A percentile compares a stretch with the other conserved stretches of the same genome.
These are phyloP conservation scores for Epichloe coenophiala DNA, from an alignment of 2,329 filamentous ascomycete genomes.

Conservation along the genomic window DNA sequence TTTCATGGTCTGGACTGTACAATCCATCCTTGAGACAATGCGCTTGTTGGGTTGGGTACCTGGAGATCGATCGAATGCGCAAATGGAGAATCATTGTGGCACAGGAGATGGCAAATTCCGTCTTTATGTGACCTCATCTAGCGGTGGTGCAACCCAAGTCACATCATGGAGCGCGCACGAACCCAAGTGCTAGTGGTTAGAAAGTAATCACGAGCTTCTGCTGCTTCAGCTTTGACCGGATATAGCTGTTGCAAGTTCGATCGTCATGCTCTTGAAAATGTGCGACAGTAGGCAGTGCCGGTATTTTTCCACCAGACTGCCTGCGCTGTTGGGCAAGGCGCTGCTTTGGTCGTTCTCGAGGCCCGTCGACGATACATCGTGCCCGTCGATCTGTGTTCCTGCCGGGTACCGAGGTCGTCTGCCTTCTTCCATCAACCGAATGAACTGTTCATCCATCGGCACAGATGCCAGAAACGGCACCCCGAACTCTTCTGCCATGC, in stretches of 20 bases:
- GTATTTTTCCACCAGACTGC: slow-evolving; percentile 56
- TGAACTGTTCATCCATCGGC: slow-evolving; percentile 88
- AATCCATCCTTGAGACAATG: no score
- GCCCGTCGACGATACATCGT: slow-evolving; percentile 27
- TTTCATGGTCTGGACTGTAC: no score
- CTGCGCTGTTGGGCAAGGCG: slow-evolving; percentile 10
- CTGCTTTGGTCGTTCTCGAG: slow-evolving; percentile 13
- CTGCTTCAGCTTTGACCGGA: background rate
- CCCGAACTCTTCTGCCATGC: slow-evolving; percentile 76
- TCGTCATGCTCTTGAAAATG: slow-evolving; percentile 53
- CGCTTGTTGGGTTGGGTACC: no score
- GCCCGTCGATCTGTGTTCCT: slow-evolving; percentile 49
- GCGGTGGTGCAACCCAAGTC: no score
- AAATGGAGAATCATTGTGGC: no score
- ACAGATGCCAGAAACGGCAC: slow-evolving; percentile 77
- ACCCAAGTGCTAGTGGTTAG: background rate
- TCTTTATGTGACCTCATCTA: no score
- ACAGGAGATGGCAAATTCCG: no score
- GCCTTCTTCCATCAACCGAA: slow-evolving; percentile 69
- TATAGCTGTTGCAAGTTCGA: slow-evolving; percentile 7
- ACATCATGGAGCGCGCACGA: background rate
- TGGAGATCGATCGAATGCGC: no score
- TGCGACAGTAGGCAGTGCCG: slow-evolving; percentile 54
- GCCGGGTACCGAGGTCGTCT: slow-evolving; percentile 51
- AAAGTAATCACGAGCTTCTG: background rate